Evolutionary conservation across 2,329 filamentous ascomycete genomes (phyloP).

Genomic region (Blumeriella jaapii): DNA sequence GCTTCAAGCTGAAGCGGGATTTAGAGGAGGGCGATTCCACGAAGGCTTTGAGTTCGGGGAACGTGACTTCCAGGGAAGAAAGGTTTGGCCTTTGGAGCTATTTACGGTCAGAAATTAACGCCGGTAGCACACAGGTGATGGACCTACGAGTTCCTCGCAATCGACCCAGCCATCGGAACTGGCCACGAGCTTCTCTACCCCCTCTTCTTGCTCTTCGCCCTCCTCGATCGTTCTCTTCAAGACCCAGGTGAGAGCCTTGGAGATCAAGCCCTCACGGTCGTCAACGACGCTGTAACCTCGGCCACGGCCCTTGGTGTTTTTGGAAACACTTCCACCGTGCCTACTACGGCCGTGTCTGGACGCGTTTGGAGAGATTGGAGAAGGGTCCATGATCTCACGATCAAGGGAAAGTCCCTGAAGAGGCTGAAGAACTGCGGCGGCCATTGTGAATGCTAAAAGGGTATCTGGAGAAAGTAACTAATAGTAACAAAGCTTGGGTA

Average conservation of each 20-base stretch:
- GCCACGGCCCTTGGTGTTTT: constrained; percentile 25
- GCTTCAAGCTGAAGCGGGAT: constrained; percentile 29
- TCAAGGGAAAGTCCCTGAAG: constrained; percentile 21
- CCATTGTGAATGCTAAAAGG: constrained; percentile 18
- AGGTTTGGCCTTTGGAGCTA: constrained; percentile 30
- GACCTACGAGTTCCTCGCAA: constrained; percentile 31
- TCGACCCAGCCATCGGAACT: constrained; percentile 32
- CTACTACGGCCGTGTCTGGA: constrained; percentile 25
- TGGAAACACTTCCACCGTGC: constrained; percentile 25
- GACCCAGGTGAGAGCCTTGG: constrained; percentile 33
- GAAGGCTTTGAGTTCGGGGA: constrained; percentile 29
- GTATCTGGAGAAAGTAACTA: constrained; percentile 4
- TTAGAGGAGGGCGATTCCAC: constrained; percentile 27
- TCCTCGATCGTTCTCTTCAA: constrained; percentile 30
- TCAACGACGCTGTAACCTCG: constrained; percentile 33
- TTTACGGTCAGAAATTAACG: not conserved
- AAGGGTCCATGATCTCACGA: constrained; percentile 26
- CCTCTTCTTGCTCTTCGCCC: constrained; percentile 29
- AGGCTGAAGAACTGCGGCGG: constrained; percentile 23
- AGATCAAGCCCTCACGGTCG: constrained; percentile 30
- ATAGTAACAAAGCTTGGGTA: constrained; percentile 4
- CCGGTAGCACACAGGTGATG: not conserved
- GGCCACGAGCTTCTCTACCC: constrained; percentile 29
- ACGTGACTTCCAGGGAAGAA: constrained; percentile 27
- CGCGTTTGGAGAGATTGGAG: constrained; percentile 23